phyloP scores from a whole-genome alignment of 2,329 filamentous ascomycete species.

The Biscogniauxia sp. region DNA sequence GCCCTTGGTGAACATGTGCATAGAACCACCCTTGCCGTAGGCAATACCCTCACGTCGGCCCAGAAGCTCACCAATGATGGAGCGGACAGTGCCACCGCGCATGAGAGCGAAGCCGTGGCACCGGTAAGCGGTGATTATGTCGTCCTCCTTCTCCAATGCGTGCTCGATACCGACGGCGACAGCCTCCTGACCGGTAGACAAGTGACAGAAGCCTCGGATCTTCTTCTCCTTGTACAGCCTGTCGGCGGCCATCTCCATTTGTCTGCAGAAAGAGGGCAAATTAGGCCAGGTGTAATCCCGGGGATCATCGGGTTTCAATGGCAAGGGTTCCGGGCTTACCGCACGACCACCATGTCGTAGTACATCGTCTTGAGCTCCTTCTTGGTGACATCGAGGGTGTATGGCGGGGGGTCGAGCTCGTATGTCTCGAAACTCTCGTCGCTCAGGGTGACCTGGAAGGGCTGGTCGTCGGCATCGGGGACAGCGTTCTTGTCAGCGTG shows the following conservation, averaged over 20 bases:
- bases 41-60: conserved; percentile 95
- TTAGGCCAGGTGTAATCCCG: background rate
- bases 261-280: conserved; percentile 51
- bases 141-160: conserved; percentile 86
- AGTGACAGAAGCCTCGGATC: conserved; percentile 98
- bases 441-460: conserved; percentile 87
- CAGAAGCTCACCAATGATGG: conserved; percentile 93
- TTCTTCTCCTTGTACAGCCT: conserved; percentile 99
- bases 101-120: conserved; percentile 98
- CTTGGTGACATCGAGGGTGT: conserved; percentile 93
- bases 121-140: conserved; percentile 96
- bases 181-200: conserved; percentile 96
- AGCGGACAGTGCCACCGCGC: conserved; percentile 86
- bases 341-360: conserved; percentile 90
- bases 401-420: conserved; percentile 92
- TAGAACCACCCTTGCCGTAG: conserved; percentile 98
- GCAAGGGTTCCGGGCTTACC: conserved; percentile 57
- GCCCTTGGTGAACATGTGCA: conserved; percentile 99
- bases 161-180: conserved; percentile 97
- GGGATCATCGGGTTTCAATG: conserved; percentile 1
- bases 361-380: conserved; percentile 99
- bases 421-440: conserved; percentile 99
- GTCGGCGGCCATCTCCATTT: conserved; percentile 99
- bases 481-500: conserved; percentile 76
- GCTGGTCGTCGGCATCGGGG: conserved; percentile 70